Evolutionary conservation across 176 grass and related monocot genomes (phyloP), one percentile per base, ranked within the genome.

Genomic region (Oryza meridionalis): DNA sequence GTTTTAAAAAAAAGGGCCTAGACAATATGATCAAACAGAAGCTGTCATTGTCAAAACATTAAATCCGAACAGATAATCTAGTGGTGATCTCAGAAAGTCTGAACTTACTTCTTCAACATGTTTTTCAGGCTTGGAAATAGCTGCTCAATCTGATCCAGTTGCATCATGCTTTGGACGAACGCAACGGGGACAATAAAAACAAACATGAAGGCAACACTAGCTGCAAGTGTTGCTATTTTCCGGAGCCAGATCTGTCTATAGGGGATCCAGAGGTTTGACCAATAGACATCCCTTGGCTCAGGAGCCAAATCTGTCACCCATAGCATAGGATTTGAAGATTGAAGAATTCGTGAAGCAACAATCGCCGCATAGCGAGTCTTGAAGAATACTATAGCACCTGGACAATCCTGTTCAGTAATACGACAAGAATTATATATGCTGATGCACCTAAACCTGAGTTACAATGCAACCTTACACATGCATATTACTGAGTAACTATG

Each of bases 371-470:
- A 98, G 1, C 95, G 95, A 73, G 95, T 98, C 85, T 98, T 95
- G 90, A 98, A 98, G 77, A 98, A 98, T 58, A 98, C 90, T 69
- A 98, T 91, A 38, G 95, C 95, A 76, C 92, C 86, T 53, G 93
- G 88, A 46, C 92, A 93, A 15, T 93, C 93, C 92, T 98, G 83
- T 75, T 86, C 17, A 45, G 67, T 33, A 79, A 70, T 37, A 76
- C 11, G 58, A 88, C 62, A 82, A 37, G 4, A 75, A 42, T 83
- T 77, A 79, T 58, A 58, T 58, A 58, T 33, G 6, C 4, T 32
- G 42, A 81, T 81, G 72, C 32, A 83, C 33, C 65, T 24, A 84
- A 59, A 79, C 53, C 53, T 32, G 19, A 81, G 14, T 35, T 59
- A 53, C 44, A 45, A 75, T 38, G 33, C 17, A 62, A 38, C 9